phyloP scores from a whole-genome alignment of 352 stramenopile genomes.

The Phytophthora pistaciae region DNA sequence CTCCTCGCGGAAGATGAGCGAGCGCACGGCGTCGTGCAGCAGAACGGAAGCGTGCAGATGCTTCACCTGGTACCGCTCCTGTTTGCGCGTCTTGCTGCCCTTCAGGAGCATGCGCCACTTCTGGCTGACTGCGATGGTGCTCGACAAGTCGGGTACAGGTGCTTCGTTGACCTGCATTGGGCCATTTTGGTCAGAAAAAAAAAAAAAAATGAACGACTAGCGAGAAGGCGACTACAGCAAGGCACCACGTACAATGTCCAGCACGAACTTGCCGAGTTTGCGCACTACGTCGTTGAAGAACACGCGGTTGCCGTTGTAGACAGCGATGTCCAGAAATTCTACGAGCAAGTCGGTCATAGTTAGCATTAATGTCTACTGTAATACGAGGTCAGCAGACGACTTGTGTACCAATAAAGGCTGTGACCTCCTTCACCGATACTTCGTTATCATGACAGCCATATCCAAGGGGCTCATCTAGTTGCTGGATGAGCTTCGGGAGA shows the following conservation, averaged over 20 bases:
- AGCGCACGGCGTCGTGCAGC: constrained; percentile 60
- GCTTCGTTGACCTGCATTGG: constrained; percentile 50
- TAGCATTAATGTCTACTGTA: not conserved
- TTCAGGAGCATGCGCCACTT: constrained; percentile 62
- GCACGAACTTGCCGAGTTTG: constrained; percentile 69
- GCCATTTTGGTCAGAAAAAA: not conserved
- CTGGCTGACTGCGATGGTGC: constrained; percentile 58
- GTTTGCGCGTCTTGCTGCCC: constrained; percentile 61
- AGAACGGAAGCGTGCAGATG: constrained; percentile 57
- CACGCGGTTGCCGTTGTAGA: constrained; percentile 65
- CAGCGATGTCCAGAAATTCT: constrained; percentile 54
- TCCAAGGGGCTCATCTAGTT: constrained; percentile 73
- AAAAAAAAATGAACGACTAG: constrained; percentile 11
- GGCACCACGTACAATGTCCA: constrained; percentile 55
- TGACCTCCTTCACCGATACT: constrained; percentile 59
- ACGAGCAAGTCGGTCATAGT: not conserved
- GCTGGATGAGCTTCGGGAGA: constrained; percentile 69
- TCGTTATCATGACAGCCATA: constrained; percentile 52
- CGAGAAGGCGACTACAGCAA: not conserved
- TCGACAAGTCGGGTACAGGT: constrained; percentile 50
- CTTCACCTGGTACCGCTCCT: constrained; percentile 62
- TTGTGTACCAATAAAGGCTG: constrained; percentile 58
- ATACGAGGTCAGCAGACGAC: not conserved
- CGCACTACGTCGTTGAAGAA: constrained; percentile 68
- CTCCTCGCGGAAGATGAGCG: constrained; percentile 70